Conservation (phyloP, 164 flowering plant genomes). For the Saururus chinensis region DNA sequence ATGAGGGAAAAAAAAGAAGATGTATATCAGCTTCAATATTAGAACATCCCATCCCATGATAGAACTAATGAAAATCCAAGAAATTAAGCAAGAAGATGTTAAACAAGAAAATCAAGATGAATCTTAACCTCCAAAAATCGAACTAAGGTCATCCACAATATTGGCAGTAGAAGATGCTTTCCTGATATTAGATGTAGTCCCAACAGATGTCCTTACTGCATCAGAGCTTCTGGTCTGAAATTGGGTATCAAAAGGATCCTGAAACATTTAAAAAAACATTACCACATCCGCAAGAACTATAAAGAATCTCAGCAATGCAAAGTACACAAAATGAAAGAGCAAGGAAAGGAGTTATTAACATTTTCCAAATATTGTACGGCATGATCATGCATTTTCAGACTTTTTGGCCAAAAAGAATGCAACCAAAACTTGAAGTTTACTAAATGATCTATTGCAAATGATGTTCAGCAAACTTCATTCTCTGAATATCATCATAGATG, state of each 20-base stretch:
- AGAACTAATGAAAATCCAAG: background rate
- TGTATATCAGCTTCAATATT: background rate
- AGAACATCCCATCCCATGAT: background rate
- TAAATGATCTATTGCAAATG: too few species aligned
- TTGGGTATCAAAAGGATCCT: constrained; percentile 72
- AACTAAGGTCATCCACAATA: constrained; percentile 73
- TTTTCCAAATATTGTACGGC: too few species aligned
- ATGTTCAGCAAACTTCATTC: too few species aligned
- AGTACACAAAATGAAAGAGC: too few species aligned
- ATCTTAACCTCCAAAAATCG: constrained; percentile 72
- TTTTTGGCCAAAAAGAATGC: too few species aligned
- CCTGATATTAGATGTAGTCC: constrained; percentile 44
- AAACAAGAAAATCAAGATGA: background rate
- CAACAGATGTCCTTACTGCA: constrained; percentile 38
- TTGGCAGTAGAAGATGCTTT: constrained; percentile 76
- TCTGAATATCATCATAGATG: too few species aligned
- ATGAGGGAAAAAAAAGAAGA: background rate
- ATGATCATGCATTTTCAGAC: too few species aligned
- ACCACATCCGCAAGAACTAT: background rate
- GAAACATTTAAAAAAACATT: constrained; percentile 2
- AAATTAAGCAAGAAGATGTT: background rate
- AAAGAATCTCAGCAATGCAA: background rate
- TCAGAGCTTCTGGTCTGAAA: constrained; percentile 53
- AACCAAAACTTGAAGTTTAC: too few species aligned
- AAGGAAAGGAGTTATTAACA: too few species aligned